phyloP scores from a whole-genome alignment of 176 grass and related monocot species.

The Phoenix roebelenii region DNA sequence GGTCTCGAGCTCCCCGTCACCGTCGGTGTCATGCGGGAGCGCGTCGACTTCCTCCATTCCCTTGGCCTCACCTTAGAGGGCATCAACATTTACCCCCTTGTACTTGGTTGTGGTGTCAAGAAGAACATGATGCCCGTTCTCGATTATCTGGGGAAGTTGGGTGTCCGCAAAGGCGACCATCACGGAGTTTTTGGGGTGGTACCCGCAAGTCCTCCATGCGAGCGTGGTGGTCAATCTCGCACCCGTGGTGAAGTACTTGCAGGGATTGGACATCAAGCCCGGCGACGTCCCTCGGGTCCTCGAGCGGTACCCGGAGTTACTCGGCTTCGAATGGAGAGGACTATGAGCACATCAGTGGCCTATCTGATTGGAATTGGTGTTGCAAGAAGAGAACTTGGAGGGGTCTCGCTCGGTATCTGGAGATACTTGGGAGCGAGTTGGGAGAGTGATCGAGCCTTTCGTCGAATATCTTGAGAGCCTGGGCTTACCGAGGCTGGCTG shows the following conservation, averaged over 20 bases:
- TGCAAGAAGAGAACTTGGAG: constrained; percentile 34
- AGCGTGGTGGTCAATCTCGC: constrained; percentile 46
- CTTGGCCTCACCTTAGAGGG: constrained; percentile 26
- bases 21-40: constrained; percentile 68
- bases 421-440: constrained; percentile 58
- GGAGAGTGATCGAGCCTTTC: constrained; percentile 61
- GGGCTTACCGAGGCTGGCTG: constrained; percentile 33
- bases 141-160: constrained; percentile 73
- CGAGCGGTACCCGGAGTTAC: constrained; percentile 56
- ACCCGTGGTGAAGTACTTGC: constrained; percentile 47
- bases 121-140: constrained; percentile 86
- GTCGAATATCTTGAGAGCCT: constrained; percentile 55
- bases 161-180: constrained; percentile 44
- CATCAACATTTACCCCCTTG: constrained; percentile 61
- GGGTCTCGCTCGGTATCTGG: constrained; percentile 44
- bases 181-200: constrained; percentile 48
- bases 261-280: constrained; percentile 49
- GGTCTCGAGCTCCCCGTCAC: constrained; percentile 16
- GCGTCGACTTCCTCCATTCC: constrained; percentile 54
- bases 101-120: constrained; percentile 63
- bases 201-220: constrained; percentile 15
- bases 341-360: constrained; percentile 69
- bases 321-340: constrained; percentile 62
- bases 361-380: constrained; percentile 54
- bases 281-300: constrained; percentile 45